Percentiles rank a stretch among this genome's conserved stretches.
These are phyloP conservation scores for Apiospora pterosperma DNA, from an alignment of 2,329 filamentous ascomycete genomes.

Conservation along the genomic window DNA sequence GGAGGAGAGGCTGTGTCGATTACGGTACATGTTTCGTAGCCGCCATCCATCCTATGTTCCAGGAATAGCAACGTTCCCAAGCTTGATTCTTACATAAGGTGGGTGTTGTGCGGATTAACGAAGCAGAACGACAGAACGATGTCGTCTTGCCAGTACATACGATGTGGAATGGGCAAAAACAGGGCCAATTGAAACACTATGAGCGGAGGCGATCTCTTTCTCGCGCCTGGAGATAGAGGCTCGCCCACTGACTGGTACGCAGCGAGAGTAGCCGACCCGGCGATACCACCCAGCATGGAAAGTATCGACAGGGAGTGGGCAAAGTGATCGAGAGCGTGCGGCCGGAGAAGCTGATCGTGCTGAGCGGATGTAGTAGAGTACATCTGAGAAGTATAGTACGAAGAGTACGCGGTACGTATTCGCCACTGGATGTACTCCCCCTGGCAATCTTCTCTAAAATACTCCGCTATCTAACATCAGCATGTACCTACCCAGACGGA, in stretches of 20 bases:
- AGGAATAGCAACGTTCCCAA: background rate
- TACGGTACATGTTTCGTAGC: too few relatives aligned
- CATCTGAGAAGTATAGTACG: too few relatives aligned
- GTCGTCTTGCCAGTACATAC: background rate
- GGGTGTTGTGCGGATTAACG: background rate
- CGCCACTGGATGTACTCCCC: background rate
- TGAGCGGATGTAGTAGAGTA: background rate
- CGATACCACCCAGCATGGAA: slow-evolving; percentile 5
- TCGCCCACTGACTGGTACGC: background rate
- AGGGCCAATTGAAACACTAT: background rate
- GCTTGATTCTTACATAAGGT: background rate
- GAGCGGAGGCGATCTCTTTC: background rate
- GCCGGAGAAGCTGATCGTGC: background rate
- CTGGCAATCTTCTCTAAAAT: background rate
- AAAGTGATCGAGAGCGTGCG: slow-evolving; percentile 5
- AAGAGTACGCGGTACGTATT: too few relatives aligned
- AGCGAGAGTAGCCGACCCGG: background rate
- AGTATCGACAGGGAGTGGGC: slow-evolving; percentile 14
- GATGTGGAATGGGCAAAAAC: background rate
- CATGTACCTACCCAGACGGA: slow-evolving; percentile 16
- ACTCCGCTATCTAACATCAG: background rate
- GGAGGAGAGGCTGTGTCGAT: background rate
- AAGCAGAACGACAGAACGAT: background rate
- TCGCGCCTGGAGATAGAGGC: background rate
- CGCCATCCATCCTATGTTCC: background rate